Evolutionary conservation across 2,329 filamentous ascomycete genomes (phyloP), one percentile per base, ranked within the genome.

Genomic region (Pseudocercospora fijiensis): DNA sequence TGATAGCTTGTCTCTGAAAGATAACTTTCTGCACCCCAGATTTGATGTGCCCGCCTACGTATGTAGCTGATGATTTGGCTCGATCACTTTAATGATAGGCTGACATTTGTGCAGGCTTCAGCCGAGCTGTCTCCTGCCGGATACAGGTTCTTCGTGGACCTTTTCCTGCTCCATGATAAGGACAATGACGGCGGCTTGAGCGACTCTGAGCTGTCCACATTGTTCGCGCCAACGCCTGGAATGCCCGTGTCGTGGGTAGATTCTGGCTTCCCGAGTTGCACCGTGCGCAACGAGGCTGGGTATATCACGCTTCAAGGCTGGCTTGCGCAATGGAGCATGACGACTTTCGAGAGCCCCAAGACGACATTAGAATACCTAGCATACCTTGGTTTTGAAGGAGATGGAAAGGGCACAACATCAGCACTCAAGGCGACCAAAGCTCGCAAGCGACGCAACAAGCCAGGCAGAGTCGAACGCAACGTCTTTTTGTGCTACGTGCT

Each of bases 261-360:
- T 67, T 90, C 90, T 0, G 90, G 87, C 0, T 99, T 99, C 73
- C 95, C 95, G 1, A 92, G 90, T 0, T 96, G 92, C 24, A 97
- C 95, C 0, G 94, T 98, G 18, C 89, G 92, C 47, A 98, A 97
- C 74, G 95, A 99, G 78, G 92, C 91, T 8, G 95, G 95, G 0
- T 87, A 98, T 75, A 93, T 99, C 66, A 99, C 95, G 1, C 82
- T 99, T 3, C 95, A 99, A 77, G 95, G 95, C 1, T 99, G 95
- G 95, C 85, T 99, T 41, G 95, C 95, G 3, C 95, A 99, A 73
- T 99, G 95, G 95, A 97, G 93, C 76, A 99, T 99, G 95, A 99
- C 95, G 0, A 99, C 95, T 0, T 99, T 98, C 72, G 87, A 96
- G 65, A 93, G 96, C 62, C 94, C 95, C 11, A 96, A 95, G 75